Conservation (phyloP, 2,329 filamentous ascomycete genomes). For the Rutstroemia sp. region DNA sequence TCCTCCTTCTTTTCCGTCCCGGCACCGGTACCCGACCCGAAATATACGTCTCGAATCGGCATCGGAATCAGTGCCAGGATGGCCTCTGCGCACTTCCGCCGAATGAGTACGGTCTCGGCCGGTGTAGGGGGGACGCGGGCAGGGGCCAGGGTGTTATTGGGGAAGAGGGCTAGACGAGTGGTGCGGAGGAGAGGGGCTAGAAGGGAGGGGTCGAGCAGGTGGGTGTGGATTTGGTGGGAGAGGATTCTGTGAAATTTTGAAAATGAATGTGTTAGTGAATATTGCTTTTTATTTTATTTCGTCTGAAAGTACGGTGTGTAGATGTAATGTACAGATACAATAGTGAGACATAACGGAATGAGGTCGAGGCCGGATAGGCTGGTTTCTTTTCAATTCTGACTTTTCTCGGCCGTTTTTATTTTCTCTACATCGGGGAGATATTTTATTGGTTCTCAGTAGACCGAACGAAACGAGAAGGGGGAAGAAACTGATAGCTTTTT, state of each 20-base stretch:
- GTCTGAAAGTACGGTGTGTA: background rate
- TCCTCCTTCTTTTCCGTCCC: constrained; percentile 5
- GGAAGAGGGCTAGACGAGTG: constrained; percentile 74
- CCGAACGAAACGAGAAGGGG: background rate
- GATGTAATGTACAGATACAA: background rate
- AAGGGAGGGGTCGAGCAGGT: constrained; percentile 55
- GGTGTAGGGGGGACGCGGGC: constrained; percentile 54
- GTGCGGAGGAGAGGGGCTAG: constrained; percentile 62
- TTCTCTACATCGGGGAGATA: background rate
- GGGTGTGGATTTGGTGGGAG: constrained; percentile 47
- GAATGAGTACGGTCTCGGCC: constrained; percentile 53
- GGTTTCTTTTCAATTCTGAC: background rate
- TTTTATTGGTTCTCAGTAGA: too few species aligned
- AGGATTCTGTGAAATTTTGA: constrained; percentile 31
- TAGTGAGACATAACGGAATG: background rate
- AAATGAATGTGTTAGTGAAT: too few species aligned
- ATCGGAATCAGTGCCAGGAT: constrained; percentile 40
- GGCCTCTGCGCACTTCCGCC: constrained; percentile 58
- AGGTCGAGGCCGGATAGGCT: background rate
- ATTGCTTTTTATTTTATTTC: too few species aligned
- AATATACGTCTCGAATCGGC: constrained; percentile 29
- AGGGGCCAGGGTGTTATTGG: constrained; percentile 69
- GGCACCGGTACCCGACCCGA: constrained; percentile 17
- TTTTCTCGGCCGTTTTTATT: too few species aligned
- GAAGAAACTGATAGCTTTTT: background rate